phyloP scores from a whole-genome alignment of 2,329 filamentous ascomycete genomes.

The Trichoderma pleuroti region DNA sequence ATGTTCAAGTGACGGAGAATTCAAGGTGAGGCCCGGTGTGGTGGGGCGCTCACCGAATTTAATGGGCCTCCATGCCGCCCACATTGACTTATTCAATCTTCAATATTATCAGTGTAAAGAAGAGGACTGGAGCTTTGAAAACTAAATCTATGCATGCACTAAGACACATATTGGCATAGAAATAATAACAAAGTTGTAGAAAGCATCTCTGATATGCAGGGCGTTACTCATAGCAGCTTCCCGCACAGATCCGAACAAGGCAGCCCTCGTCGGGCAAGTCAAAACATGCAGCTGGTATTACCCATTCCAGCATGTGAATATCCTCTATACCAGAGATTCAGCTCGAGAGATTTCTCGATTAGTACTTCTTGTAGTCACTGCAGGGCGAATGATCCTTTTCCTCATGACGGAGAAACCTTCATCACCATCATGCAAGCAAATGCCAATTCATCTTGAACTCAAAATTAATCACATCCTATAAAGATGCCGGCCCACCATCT shows the following conservation, averaged over 20 bases:
- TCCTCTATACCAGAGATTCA: too few relatives aligned
- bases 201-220: too few relatives aligned
- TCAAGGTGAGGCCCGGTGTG: conserved; percentile 12
- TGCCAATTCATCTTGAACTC: neutral
- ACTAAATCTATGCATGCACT: too few relatives aligned
- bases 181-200: too few relatives aligned
- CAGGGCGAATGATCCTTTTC: neutral
- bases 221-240: too few relatives aligned
- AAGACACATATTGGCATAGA: too few relatives aligned
- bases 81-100: neutral
- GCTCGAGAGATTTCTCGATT: too few relatives aligned
- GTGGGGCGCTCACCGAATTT: conserved; percentile 8
- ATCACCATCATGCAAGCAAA: neutral
- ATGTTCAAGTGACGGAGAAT: neutral
- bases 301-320: too few relatives aligned
- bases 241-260: too few relatives aligned
- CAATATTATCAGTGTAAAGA: neutral
- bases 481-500: neutral
- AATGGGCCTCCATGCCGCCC: neutral
- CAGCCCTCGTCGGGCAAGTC: too few relatives aligned
- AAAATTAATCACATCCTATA: neutral
- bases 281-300: too few relatives aligned
- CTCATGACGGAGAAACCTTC: neutral
- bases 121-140: neutral
- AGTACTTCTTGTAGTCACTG: neutral